Conservation (phyloP, 2,329 filamentous ascomycete genomes). For the Pleoardoris graminearum region DNA sequence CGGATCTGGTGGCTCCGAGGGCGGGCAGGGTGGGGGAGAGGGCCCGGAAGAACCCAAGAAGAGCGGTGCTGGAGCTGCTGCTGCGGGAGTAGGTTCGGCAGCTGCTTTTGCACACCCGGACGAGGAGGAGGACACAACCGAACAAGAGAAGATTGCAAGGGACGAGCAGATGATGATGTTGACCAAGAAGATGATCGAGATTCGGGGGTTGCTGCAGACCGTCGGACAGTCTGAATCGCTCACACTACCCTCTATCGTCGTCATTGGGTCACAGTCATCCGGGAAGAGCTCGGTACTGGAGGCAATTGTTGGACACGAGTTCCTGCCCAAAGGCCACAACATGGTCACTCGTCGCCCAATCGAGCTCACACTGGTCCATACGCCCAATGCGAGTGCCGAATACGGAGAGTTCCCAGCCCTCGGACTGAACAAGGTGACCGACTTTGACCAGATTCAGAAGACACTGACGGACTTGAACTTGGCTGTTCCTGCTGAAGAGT, state of each 20-base stretch:
- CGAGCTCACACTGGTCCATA: constrained; percentile 94
- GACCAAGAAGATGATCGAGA: constrained; percentile 99
- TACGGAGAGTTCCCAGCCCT: constrained; percentile 97
- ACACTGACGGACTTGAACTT: constrained; percentile 94
- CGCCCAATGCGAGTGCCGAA: constrained; percentile 80
- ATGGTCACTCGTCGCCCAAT: constrained; percentile 98
- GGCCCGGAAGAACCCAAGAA: constrained; percentile 57
- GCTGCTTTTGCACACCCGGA: constrained; percentile 78
- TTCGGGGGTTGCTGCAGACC: constrained; percentile 84
- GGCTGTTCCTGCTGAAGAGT: constrained; percentile 86
- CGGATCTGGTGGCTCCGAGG: constrained; percentile 45
- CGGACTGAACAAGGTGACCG: constrained; percentile 83
- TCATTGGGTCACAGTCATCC: constrained; percentile 97
- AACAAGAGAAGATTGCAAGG: constrained; percentile 68
- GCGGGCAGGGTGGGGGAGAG: constrained; percentile 44
- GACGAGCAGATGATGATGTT: constrained; percentile 99
- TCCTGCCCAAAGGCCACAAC: constrained; percentile 95
- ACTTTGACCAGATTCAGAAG: constrained; percentile 89
- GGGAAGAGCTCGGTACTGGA: constrained; percentile 97
- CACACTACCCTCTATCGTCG: constrained; percentile 94
- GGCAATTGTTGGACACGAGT: constrained; percentile 96
- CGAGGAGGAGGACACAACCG: constrained; percentile 68
- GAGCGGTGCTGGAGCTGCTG: constrained; percentile 58
- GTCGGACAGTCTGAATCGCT: constrained; percentile 90
- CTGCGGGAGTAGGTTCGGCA: constrained; percentile 71